Conservation (phyloP, 2,329 filamentous ascomycete species). For the Phialemonium atrogriseum region DNA sequence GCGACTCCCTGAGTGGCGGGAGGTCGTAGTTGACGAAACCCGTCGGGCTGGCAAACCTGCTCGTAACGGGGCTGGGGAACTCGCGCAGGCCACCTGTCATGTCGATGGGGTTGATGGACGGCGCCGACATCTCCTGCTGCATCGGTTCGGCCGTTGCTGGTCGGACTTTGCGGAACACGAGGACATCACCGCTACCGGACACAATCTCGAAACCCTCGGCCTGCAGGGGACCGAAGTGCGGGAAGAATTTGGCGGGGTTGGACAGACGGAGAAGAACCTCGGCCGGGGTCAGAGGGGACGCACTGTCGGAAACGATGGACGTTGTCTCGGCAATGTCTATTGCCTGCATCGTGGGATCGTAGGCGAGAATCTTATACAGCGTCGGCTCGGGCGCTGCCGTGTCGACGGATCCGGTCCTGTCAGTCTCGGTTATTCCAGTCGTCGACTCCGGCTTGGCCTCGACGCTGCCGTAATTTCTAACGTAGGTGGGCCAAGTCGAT, state of each 20-base stretch:
- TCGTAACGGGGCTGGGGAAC: conserved; percentile 37
- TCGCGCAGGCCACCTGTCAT: conserved; percentile 32
- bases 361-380: conserved; percentile 59
- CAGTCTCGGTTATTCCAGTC: not conserved
- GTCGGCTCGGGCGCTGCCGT: conserved; percentile 11
- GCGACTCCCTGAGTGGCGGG: conserved; percentile 14
- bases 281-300: conserved; percentile 46
- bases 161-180: conserved; percentile 59
- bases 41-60: conserved; percentile 52
- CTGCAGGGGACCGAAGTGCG: conserved; percentile 51
- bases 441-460: not conserved
- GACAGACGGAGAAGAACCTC: conserved; percentile 53
- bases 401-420: not conserved
- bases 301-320: conserved; percentile 39
- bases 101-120: conserved; percentile 49
- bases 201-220: conserved; percentile 59
- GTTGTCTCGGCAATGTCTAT: conserved; percentile 53
- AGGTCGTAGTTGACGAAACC: conserved; percentile 56
- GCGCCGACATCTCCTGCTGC: not conserved
- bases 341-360: conserved; percentile 48
- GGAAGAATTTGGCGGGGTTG: conserved; percentile 56
- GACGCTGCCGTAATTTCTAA: conserved; percentile 22
- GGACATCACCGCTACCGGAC: conserved; percentile 52
- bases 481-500: conserved; percentile 24
- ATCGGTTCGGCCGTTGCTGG: conserved; percentile 1